Conservation (phyloP, 495 filamentous ascomycete genomes). For the Podospora tetraspora region DNA sequence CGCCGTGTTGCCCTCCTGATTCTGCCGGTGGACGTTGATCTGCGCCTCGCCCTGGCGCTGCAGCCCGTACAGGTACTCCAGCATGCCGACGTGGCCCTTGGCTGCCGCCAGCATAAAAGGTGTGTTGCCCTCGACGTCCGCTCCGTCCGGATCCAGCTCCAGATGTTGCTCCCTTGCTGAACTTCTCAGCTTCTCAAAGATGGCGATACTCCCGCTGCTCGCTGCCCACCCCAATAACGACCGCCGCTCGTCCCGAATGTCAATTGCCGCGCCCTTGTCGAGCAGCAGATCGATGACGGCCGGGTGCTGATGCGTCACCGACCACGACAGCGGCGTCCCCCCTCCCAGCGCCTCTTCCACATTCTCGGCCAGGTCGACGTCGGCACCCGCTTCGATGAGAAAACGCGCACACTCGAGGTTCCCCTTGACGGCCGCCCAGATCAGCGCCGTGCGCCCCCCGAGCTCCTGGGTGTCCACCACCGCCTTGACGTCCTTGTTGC, state of each 20-base stretch:
- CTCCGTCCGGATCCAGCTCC: neutral
- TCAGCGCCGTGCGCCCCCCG: no score
- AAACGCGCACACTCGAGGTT: neutral
- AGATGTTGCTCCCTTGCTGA: neutral
- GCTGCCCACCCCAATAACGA: neutral
- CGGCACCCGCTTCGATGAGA: neutral
- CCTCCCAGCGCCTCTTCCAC: neutral
- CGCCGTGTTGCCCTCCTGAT: conserved; percentile 1
- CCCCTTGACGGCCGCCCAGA: neutral
- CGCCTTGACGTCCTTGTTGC: no score
- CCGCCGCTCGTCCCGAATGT: neutral
- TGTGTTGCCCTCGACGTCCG: neutral
- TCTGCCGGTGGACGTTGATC: neutral
- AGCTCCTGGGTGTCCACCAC: no score
- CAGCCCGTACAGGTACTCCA: neutral
- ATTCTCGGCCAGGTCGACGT: neutral
- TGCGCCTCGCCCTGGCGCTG: neutral
- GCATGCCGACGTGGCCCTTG: neutral
- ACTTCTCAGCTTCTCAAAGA: neutral
- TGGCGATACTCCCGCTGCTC: neutral
- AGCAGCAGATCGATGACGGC: neutral
- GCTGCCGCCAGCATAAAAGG: neutral
- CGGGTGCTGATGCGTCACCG: neutral
- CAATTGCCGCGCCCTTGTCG: neutral
- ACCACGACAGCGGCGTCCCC: no score